Base-by-base conservation (phyloP, 208 protist genomes). In the Trypanosoma cruzi region DNA sequence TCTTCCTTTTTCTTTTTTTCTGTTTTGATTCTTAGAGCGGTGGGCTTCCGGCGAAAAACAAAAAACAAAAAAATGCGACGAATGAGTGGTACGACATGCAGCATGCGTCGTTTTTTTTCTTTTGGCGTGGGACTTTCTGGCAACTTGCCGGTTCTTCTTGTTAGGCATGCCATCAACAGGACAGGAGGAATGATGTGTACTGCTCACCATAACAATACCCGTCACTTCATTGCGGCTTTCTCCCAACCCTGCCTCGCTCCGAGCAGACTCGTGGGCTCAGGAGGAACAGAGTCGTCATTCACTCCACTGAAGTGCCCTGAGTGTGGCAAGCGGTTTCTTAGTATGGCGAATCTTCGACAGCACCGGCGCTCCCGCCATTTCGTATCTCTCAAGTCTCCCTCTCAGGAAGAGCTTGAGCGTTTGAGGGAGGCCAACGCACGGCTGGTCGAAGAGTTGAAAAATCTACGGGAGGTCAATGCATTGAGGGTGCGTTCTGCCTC, bases 241-340 rank as follows among this genome's bases (percentile, higher is more conserved):
- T 31, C 28, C 13, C 46, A 20, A 5, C 14, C 13, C 7, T 64
- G 11, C 49, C 14, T 57, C 20, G 36, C 59, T 7, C 24, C 64
- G 24, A 34, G 53, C 24, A 56, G 62, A 1, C 13, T 28, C 28
- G 10, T 66, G 22, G 14, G 53, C 0, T 24, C 64, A 50, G 32
- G 57, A 0, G 26, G 50, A 26, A 16, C 28, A 16, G 48, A 54
- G 31, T 56, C 18, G 7, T 22, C 10, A 64, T 34, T 44, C 26
- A 4, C 24, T 29, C 22, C 1, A 29, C 13, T 64, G 4, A 59
- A 37, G n/a, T 93, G 88, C 44, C 88, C 84, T 4, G 88, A 93
- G 26, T 93, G 88, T 64, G 80, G 82, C 4, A 93, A 90, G 62
- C 65, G 65, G 1, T 90, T 93, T 68, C 59, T 85, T 16, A 77